Evolutionary conservation across 352 stramenopile species (phyloP), one percentile per base, ranked within the genome.

Genomic region (Globisporangium radiosum): DNA sequence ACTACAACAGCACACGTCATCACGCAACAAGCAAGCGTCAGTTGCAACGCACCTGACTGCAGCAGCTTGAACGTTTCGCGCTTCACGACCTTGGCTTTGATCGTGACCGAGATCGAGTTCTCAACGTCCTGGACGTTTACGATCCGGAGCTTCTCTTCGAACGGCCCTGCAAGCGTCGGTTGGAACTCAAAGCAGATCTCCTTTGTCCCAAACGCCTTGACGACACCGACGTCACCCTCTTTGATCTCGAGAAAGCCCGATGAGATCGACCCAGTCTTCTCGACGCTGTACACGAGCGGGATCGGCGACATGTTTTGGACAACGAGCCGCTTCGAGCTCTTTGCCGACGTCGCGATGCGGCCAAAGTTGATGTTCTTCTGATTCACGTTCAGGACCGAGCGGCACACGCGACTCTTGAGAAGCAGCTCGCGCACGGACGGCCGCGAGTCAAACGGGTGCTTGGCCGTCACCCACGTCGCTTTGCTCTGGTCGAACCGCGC

Each of bases 341-440:
- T 92, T 7, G 81, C 88, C 13, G 82, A 93, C 13, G 86, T 81
- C 36, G 87, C 76, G 51, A 96, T 96, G 13, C 87, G 80, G 1
- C 87, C 87, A 59, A 96, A 96, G 63, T 96, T 96, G 63, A 96
- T 96, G 59, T 96, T 96, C 59, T 96, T 96, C 66, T 96, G 87
- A 57, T 96, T 96, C 52, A 96, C 85, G 48, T 94, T 92, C 75
- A 96, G 78, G 10, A 96, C 81, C 1, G 85, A 94, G 15, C 85
- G 83, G 44, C 81, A 94, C 9, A 96, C 84, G 56, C 82, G 81
- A 60, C 83, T 81, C 61, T 93, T 92, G 5, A 96, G 69, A 7
- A 96, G 65, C 44, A 96, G 63, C 49, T 96, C 87, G 56, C 87
- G 76, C 25, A 96, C 85, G 15, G 84, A 94, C 39, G 78, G 60